Conservation (phyloP, 495 filamentous ascomycete genomes). For the Trichocladium antarcticum region DNA sequence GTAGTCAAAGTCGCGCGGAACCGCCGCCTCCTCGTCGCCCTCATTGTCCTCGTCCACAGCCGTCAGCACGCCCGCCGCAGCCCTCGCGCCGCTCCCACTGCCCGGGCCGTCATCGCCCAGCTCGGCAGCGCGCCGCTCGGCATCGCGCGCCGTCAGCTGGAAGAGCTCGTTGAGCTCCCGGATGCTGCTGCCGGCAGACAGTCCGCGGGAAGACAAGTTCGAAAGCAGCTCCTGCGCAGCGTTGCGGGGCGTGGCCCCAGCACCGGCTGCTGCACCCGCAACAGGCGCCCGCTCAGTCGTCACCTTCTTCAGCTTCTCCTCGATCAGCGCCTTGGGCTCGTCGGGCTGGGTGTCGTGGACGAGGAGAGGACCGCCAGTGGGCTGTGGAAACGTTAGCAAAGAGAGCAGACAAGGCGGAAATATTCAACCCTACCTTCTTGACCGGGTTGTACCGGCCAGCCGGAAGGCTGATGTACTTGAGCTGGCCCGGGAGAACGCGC, state of each 20-base stretch:
- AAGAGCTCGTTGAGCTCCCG: conserved; percentile 31
- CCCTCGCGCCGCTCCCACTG: conserved; percentile 48
- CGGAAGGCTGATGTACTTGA: conserved; percentile 90
- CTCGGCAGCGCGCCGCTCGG: conserved; percentile 12
- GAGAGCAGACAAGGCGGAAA: conserved; percentile 7
- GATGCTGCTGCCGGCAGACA: conserved; percentile 2
- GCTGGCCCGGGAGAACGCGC: conserved; percentile 79
- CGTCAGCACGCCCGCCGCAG: conserved; percentile 68
- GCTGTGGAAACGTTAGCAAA: conserved; percentile 48
- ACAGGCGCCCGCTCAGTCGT: conserved; percentile 52
- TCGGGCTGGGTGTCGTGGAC: conserved; percentile 74
- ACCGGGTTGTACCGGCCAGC: conserved; percentile 83
- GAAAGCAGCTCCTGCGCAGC: conserved; percentile 12
- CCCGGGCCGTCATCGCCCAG: background rate
- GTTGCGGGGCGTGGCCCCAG: conserved; percentile 9
- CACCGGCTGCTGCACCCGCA: conserved; percentile 23
- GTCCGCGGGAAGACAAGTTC: conserved; percentile 5
- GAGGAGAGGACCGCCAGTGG: conserved; percentile 87
- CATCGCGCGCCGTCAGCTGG: conserved; percentile 12
- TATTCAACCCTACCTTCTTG: conserved; percentile 61
- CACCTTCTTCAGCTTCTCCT: conserved; percentile 75
- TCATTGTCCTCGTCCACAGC: conserved; percentile 80
- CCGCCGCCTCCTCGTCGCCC: conserved; percentile 66
- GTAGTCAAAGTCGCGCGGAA: conserved; percentile 79
- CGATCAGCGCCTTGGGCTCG: conserved; percentile 66